Evolutionary conservation across 345 rosid genomes (phyloP).

Genomic region (Arabis hirsuta): DNA sequence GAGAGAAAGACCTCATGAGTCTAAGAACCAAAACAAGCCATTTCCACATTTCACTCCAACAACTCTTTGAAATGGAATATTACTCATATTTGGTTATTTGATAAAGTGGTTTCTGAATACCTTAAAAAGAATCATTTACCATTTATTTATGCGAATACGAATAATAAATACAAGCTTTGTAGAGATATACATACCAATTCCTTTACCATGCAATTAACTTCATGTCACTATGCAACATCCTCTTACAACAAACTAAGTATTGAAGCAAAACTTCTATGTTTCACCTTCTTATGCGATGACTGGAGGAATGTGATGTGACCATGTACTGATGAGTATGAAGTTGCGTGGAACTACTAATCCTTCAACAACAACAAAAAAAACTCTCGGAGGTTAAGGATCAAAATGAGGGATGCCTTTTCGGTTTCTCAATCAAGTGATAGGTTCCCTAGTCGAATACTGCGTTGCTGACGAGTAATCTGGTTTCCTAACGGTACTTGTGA

Average conservation of each 20-base stretch:
- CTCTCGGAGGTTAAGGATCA: slow-evolving; percentile 38
- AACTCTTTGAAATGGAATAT: slow-evolving; percentile 14
- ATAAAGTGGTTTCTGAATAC: background rate
- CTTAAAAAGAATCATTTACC: slow-evolving; percentile 32
- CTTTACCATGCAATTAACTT: slow-evolving; percentile 20
- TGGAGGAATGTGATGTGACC: slow-evolving; percentile 30
- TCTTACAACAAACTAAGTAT: slow-evolving; percentile 3
- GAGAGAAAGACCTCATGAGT: background rate
- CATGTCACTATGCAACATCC: slow-evolving; percentile 34
- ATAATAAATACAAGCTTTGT: slow-evolving; percentile 32
- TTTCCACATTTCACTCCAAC: background rate
- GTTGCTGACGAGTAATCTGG: slow-evolving; percentile 74
- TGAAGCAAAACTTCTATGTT: slow-evolving; percentile 21
- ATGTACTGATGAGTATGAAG: slow-evolving; percentile 26
- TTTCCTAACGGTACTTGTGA: slow-evolving; percentile 61
- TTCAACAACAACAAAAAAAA: background rate
- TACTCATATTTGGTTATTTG: slow-evolving; percentile 8
- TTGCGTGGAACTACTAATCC: slow-evolving; percentile 32
- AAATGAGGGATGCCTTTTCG: slow-evolving; percentile 36
- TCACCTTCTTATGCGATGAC: slow-evolving; percentile 24
- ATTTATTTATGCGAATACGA: slow-evolving; percentile 24
- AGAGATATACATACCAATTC: slow-evolving; percentile 35
- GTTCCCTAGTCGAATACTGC: slow-evolving; percentile 70
- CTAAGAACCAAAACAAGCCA: background rate
- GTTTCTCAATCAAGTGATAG: slow-evolving; percentile 59